Evolutionary conservation across 2,329 filamentous ascomycete species (phyloP).

Genomic region (Helotiales sp.): DNA sequence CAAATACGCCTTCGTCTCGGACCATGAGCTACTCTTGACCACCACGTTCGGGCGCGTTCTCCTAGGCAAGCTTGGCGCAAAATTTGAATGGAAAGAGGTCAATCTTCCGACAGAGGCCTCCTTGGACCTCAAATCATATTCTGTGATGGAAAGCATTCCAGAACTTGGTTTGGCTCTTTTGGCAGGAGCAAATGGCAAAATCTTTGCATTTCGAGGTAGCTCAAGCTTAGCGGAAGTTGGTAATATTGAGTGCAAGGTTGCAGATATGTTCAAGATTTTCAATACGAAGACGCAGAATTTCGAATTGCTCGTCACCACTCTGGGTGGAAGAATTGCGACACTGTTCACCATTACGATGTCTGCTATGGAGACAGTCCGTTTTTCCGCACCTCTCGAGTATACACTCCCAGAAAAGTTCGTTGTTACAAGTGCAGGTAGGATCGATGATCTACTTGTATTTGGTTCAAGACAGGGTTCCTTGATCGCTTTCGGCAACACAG

Average conservation of each 20-base stretch:
- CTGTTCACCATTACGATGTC: conserved; percentile 27
- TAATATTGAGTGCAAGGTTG: conserved; percentile 26
- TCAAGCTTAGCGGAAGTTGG: conserved; percentile 20
- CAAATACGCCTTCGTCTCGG: conserved; percentile 62
- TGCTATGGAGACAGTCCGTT: conserved; percentile 1
- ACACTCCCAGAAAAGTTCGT: conserved; percentile 44
- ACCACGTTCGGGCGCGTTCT: conserved; percentile 63
- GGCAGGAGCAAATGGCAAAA: conserved; percentile 44
- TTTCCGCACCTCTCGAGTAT: neutral
- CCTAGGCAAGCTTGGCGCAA: conserved; percentile 38
- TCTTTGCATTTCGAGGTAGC: conserved; percentile 26
- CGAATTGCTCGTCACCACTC: conserved; percentile 30
- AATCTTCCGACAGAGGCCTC: conserved; percentile 28
- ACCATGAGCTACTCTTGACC: conserved; percentile 52
- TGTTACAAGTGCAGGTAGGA: conserved; percentile 49
- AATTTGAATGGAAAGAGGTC: conserved; percentile 33
- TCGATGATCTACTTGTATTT: conserved; percentile 43
- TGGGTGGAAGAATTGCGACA: conserved; percentile 38
- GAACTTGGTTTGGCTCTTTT: conserved; percentile 43
- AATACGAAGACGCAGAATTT: conserved; percentile 9
- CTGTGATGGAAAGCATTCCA: conserved; percentile 42
- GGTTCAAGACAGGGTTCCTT: conserved; percentile 58
- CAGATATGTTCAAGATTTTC: conserved; percentile 35
- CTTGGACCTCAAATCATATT: conserved; percentile 47
- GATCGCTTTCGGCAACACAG: conserved; percentile 43